These are phyloP conservation scores for Sporothrix inflata DNA, from an alignment of 2,329 filamentous ascomycete genomes.

Conservation along the genomic window DNA sequence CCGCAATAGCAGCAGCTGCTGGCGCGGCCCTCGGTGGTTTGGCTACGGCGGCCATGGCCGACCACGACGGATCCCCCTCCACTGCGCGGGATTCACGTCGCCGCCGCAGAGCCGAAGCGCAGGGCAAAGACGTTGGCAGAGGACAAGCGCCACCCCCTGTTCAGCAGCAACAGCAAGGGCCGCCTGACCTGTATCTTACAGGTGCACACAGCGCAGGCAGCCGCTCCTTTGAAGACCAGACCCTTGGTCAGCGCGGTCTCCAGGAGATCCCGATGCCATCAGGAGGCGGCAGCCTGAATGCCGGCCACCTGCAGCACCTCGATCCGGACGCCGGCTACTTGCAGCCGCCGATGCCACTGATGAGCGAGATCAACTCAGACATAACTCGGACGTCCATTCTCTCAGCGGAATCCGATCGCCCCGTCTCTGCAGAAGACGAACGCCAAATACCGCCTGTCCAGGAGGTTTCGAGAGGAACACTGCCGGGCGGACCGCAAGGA, in stretches of 20 bases:
- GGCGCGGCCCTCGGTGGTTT: conserved; percentile 49
- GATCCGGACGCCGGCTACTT: conserved; percentile 49
- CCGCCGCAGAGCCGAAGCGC: conserved; percentile 56
- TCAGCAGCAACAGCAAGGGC: conserved; percentile 50
- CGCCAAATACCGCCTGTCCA: conserved; percentile 56
- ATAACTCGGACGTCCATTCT: conserved; percentile 85
- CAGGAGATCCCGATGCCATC: not conserved
- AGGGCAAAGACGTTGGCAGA: conserved; percentile 45
- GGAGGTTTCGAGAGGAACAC: conserved; percentile 61
- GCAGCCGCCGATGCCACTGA: conserved; percentile 81
- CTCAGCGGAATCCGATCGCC: conserved; percentile 76
- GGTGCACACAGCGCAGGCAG: conserved; percentile 28
- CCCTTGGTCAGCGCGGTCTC: not conserved
- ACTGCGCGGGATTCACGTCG: conserved; percentile 58
- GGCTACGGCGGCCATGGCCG: conserved; percentile 42
- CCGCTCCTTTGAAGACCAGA: conserved; percentile 25
- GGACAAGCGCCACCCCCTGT: not conserved
- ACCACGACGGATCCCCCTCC: conserved; percentile 47
- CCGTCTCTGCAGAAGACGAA: conserved; percentile 68
- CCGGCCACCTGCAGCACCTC: conserved; percentile 54
- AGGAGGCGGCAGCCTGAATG: conserved; percentile 36
- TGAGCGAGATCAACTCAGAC: conserved; percentile 86
- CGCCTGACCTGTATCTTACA: conserved; percentile 28
- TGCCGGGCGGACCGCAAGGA: conserved; percentile 60
- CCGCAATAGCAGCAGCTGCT: conserved; percentile 50